Evolutionary conservation across 202 grass and related monocot species (phyloP).

Genomic region (Hordeum pubiflorum): DNA sequence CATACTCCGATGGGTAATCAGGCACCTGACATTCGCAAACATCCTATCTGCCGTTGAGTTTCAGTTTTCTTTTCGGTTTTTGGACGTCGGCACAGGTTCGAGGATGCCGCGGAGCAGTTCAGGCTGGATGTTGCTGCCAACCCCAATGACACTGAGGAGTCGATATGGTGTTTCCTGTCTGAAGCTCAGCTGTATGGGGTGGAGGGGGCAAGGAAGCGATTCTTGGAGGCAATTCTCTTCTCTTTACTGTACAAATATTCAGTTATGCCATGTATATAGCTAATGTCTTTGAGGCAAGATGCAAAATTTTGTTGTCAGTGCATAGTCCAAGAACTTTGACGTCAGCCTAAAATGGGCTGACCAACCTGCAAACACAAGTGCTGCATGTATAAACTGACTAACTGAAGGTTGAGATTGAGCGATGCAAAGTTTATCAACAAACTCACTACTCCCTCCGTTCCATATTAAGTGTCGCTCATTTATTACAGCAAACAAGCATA

Average conservation of each 20-base stretch:
- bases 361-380: not conserved
- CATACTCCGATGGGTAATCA: not conserved
- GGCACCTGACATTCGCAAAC: not conserved
- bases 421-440: not conserved
- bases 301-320: not conserved
- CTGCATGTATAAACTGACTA: not conserved
- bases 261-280: not conserved
- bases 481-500: no score
- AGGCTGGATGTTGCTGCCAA: slow-evolving; percentile 75
- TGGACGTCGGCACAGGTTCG: slow-evolving; percentile 33
- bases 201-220: slow-evolving; percentile 55
- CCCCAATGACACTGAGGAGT: slow-evolving; percentile 80
- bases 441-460: no score
- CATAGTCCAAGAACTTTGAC: not conserved
- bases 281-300: not conserved
- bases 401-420: not conserved
- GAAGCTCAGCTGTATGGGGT: slow-evolving; percentile 61
- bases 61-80: not conserved
- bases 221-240: slow-evolving; percentile 62
- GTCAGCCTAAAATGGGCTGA: not conserved
- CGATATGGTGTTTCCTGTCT: slow-evolving; percentile 89
- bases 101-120: slow-evolving; percentile 87
- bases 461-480: no score
- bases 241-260: not conserved
- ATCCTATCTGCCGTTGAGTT: not conserved